These are phyloP conservation scores for Aechmea fasciata DNA, from an alignment of 176 grass and related monocot species.

Conservation along the genomic window DNA sequence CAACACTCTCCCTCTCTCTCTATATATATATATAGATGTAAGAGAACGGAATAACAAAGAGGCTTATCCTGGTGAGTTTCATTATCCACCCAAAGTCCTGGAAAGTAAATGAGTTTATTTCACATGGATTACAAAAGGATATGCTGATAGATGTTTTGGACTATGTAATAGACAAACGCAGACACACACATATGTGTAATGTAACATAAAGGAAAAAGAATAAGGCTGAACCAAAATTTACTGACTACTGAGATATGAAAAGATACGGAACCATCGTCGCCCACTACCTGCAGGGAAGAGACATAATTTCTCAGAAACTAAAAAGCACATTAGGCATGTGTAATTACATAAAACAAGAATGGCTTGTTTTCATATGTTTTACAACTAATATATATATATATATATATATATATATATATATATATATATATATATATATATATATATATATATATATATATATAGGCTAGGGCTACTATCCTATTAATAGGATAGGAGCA, in stretches of 20 bases:
- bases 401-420: too few species aligned
- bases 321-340: neutral
- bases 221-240: neutral
- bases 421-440: too few species aligned
- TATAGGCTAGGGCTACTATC: too few species aligned
- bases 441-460: too few species aligned
- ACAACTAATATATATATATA: neutral
- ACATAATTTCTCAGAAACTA: conserved; percentile 4
- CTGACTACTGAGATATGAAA: neutral
- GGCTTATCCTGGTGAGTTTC: neutral
- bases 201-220: neutral
- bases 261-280: conserved; percentile 92
- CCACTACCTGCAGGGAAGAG: conserved; percentile 56
- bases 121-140: neutral
- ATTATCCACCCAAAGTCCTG: neutral
- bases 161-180: too few species aligned
- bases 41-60: neutral
- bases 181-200: too few species aligned
- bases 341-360: neutral
- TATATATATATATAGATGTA: too few species aligned
- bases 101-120: neutral
- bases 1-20: too few species aligned
- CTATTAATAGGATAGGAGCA: too few species aligned
- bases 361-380: neutral
- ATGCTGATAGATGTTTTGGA: neutral